A percentile compares a stretch with the other conserved stretches of the same genome.
Conservation (phyloP, 2,329 filamentous ascomycete genomes). For the Arthrobotrys pseudoclavata region DNA sequence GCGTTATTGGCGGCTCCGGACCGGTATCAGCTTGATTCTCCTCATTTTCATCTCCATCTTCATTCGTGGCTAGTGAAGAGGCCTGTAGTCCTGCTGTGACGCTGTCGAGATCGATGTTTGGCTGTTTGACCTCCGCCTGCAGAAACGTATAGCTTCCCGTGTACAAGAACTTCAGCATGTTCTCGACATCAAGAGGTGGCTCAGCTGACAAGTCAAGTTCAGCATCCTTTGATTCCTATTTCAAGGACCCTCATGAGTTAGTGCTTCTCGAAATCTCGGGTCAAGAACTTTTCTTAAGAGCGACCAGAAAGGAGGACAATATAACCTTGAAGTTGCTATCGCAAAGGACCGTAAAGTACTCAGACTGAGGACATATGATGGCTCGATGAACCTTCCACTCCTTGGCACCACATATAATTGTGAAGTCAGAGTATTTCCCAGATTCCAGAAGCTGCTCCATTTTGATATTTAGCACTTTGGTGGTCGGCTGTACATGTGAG, state of each 20-base stretch:
- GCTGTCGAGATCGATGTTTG: not conserved
- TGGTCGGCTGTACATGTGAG: too few relatives aligned
- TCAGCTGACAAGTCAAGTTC: slow-evolving; percentile 29
- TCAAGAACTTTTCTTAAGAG: too few relatives aligned
- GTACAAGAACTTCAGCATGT: slow-evolving; percentile 40
- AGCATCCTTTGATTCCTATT: slow-evolving; percentile 7
- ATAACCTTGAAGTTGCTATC: slow-evolving; percentile 45
- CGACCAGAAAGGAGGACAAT: not conserved
- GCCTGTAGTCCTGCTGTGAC: not conserved
- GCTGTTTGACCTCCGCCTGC: not conserved
- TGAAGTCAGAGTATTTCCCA: slow-evolving; percentile 52
- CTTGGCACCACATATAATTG: slow-evolving; percentile 27
- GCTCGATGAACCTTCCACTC: slow-evolving; percentile 51
- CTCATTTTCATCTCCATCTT: not conserved
- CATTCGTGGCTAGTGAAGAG: not conserved
- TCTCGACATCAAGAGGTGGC: not conserved
- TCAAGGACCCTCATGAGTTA: not conserved
- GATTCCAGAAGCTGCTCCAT: slow-evolving; percentile 25
- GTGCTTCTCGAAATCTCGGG: too few relatives aligned
- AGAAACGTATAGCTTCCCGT: slow-evolving; percentile 8
- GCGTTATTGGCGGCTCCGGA: not conserved
- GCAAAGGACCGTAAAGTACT: slow-evolving; percentile 27
- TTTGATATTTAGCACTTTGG: not conserved
- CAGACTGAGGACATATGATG: slow-evolving; percentile 41
- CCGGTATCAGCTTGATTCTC: not conserved